phyloP scores from a whole-genome alignment of 2,329 filamentous ascomycete species.

The Diaporthe eres region DNA sequence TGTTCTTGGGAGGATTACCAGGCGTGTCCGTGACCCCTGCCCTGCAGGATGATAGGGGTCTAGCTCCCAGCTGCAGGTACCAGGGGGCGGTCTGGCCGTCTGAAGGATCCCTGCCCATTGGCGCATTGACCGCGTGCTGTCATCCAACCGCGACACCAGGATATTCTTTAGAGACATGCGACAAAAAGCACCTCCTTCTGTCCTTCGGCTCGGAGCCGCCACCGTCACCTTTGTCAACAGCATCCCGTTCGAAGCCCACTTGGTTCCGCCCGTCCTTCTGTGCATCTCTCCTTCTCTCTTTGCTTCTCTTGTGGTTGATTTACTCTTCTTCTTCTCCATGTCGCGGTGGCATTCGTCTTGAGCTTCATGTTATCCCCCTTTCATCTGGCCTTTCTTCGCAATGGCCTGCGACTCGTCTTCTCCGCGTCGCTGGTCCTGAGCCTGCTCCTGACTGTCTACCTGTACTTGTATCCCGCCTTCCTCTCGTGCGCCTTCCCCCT shows the following conservation, averaged over 20 bases:
- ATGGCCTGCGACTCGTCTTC: conserved; percentile 69
- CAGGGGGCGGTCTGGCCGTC: background rate
- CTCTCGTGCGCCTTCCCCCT: conserved; percentile 84
- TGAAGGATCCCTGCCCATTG: conserved; percentile 7
- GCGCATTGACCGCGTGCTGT: conserved; percentile 12
- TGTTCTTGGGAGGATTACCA: background rate
- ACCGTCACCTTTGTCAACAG: background rate
- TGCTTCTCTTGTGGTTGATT: background rate
- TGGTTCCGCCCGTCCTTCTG: no score
- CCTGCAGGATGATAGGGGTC: conserved; percentile 5
- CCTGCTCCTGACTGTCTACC: conserved; percentile 77
- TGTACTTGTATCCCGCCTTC: conserved; percentile 91
- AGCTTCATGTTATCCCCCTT: conserved; percentile 60
- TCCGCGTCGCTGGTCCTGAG: conserved; percentile 76
- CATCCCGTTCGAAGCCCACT: background rate
- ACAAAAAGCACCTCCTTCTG: background rate
- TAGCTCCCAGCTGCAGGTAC: background rate
- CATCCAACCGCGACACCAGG: conserved; percentile 9
- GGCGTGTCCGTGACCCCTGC: background rate
- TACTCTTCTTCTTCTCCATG: conserved; percentile 11
- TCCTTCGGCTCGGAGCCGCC: background rate
- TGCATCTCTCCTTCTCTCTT: background rate
- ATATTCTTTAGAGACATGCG: background rate
- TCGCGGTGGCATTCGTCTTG: conserved; percentile 51
- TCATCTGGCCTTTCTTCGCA: conserved; percentile 69